Base-by-base conservation (phyloP, 2,329 filamentous ascomycete genomes). In the Aspergillus puulaauensis region DNA sequence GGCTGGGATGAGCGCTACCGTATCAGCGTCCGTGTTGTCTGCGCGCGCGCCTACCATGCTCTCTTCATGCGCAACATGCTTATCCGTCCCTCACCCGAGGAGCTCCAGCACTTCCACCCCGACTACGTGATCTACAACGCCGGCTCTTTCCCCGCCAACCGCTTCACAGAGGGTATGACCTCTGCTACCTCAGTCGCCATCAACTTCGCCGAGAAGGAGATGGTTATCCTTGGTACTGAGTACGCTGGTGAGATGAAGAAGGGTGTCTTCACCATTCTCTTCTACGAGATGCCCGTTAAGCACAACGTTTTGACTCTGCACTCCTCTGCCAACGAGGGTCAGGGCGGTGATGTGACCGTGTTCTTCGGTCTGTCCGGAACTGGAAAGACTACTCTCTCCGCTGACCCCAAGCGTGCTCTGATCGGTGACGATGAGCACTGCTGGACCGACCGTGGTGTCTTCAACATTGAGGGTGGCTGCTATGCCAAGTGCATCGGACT, bases 31-130 rank as follows among this genome's bases (percentile, higher is more conserved):
- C 93, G 95, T 73, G 93, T 99, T 65, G 93, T 99, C 74, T 99
- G 95, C 82, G 95, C 95, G 67, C 93, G 95, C 75, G 95, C 95
- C 79, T 99, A 99, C 85, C 95, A 99, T 85, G 95, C 95, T 62
- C 87, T 99, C 65, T 99, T 99, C 87, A 99, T 99, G 95, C 91
- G 93, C 75, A 99, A 99, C 85, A 99, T 99, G 95, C 90, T 99
- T 74, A 99, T 99, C 83, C 90, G 95, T 69, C 95, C 95, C 63
- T 83, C 88, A 53, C 86, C 86, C 63, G 90, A 96, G 80, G 93
- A 99, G 83, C 88, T 99, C 55, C 90, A 96, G 82, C 86, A 91
- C 80, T 99, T 99, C 87, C 91, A 96, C 79, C 95, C 95, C 70
- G 93, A 99, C 83, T 99, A 99, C 83, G 93, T 93, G 72, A 98